Evolutionary conservation across 768 basidiomycete genomes (phyloP), one percentile per base, ranked within the genome.

Genomic region (Rossbeevera mucosa): DNA sequence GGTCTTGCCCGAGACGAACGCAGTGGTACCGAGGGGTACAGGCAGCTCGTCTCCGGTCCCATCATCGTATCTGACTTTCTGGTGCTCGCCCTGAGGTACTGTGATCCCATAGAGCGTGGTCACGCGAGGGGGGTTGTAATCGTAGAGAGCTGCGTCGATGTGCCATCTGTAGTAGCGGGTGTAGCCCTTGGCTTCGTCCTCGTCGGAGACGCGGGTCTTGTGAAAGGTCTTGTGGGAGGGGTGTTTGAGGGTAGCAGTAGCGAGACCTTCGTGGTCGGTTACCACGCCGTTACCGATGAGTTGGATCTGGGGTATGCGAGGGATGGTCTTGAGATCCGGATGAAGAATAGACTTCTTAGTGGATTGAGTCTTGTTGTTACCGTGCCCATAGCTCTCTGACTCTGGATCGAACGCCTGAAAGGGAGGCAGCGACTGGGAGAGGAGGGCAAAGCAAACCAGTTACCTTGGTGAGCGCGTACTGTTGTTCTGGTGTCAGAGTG

Each of bases 91-190:
- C 21, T 74, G 55, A 3, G 92, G 93, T 0, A 94, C 85, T 3
- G 61, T 74, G 56, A 94, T 76, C 1, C 83, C 89, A 59, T 91
- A 92, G 20, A 94, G 80, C 0, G 91, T 90, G 5, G 93, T 94
- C 38, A 89, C 91, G 57, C 78, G 85, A 4, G 92, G 91, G 16
- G 88, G 88, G 22, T 81, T 80, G 12, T 86, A 75, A 50, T 85
- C 81, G 64, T 88, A 89, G 31, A 91, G 70, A 2, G 90, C 90
- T 1, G 93, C 91, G 59, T 94, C 92, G 68, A 94, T 93, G 67
- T 94, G 90, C 91, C 91, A 93, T 45, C 91, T 76, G 68, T 91
- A 93, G 77, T 88, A 94, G 33, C 91, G 79, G n/a, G 91, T 94
- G 42, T 77, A 68, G n/a, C 90, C 91, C 48, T 79, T 76, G 7